Conservation (phyloP, 768 basidiomycete species). For the Saitozyma sp. region DNA sequence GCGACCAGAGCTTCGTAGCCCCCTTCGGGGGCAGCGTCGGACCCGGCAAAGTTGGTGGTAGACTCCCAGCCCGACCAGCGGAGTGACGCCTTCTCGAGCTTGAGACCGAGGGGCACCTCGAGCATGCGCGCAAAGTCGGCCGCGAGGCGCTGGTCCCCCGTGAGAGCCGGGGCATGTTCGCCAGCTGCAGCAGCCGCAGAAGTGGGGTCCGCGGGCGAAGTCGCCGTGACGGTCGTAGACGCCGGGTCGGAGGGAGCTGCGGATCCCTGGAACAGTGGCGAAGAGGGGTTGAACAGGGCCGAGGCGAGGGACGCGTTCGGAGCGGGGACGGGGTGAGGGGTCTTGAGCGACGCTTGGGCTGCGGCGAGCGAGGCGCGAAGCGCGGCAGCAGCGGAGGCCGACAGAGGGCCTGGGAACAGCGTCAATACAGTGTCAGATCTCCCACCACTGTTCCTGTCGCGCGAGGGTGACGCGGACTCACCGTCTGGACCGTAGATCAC, state of each 20-base stretch:
- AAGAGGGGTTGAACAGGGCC: slow-evolving; percentile 29
- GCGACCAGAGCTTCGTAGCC: slow-evolving; percentile 45
- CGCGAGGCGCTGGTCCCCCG: slow-evolving; percentile 23
- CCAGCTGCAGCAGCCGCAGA: background rate
- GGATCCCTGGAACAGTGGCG: slow-evolving; percentile 34
- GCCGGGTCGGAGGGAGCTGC: slow-evolving; percentile 16
- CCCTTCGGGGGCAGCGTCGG: slow-evolving; percentile 48
- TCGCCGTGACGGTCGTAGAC: slow-evolving; percentile 23
- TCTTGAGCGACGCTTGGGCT: slow-evolving; percentile 38
- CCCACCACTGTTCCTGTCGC: background rate
- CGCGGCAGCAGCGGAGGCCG: slow-evolving; percentile 19
- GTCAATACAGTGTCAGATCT: background rate
- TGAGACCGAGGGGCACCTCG: slow-evolving; percentile 46
- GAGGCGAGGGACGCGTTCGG: slow-evolving; percentile 40
- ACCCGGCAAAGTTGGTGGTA: slow-evolving; percentile 42
- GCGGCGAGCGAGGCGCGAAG: slow-evolving; percentile 38
- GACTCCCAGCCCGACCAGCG: slow-evolving; percentile 50
- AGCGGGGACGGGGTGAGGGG: slow-evolving; percentile 35
- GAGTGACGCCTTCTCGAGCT: slow-evolving; percentile 43
- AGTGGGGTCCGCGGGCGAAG: slow-evolving; percentile 37
- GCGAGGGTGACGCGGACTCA: slow-evolving; percentile 5
- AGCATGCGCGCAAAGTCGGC: slow-evolving; percentile 39
- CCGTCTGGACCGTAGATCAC: slow-evolving; percentile 43
- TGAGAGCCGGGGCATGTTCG: background rate
- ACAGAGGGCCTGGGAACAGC: slow-evolving; percentile 25